These are phyloP conservation scores for Lineolata rhizophorae DNA, from an alignment of 495 filamentous ascomycete species.

Conservation along the genomic window DNA sequence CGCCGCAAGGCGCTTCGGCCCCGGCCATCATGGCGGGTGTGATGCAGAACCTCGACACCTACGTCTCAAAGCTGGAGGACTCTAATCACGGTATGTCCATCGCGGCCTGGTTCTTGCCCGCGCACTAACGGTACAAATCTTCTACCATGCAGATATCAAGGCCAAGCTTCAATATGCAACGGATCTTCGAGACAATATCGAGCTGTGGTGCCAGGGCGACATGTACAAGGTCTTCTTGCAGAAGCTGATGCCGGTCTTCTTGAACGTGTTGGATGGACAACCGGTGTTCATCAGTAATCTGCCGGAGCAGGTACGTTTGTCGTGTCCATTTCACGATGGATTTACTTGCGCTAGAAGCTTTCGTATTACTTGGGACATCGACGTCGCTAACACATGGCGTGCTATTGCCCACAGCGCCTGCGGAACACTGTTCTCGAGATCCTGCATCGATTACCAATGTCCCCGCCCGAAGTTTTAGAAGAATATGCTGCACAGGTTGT, in stretches of 20 bases:
- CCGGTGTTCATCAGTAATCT: constrained; percentile 82
- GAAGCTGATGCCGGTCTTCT: constrained; percentile 76
- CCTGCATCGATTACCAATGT: constrained; percentile 72
- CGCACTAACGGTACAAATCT: too few relatives aligned
- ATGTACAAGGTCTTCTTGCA: constrained; percentile 58
- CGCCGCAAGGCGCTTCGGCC: too few relatives aligned
- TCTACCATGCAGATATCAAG: constrained; percentile 70
- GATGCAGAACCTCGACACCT: constrained; percentile 35
- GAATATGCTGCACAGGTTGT: constrained; percentile 71
- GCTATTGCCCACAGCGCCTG: constrained; percentile 39
- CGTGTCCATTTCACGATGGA: too few relatives aligned
- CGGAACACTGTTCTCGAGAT: constrained; percentile 87
- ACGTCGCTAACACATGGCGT: neutral
- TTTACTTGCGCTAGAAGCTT: neutral
- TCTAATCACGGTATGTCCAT: constrained; percentile 34
- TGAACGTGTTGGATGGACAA: constrained; percentile 60
- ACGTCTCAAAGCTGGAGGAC: constrained; percentile 35
- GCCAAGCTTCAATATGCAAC: constrained; percentile 53
- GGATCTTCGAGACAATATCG: constrained; percentile 67
- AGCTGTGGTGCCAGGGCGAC: constrained; percentile 39
- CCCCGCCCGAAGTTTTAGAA: constrained; percentile 57
- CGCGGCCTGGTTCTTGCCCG: too few relatives aligned
- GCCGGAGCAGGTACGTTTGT: constrained; percentile 52
- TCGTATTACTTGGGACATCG: too few relatives aligned
- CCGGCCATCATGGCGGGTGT: constrained; percentile 18